Evolutionary conservation across 805 yeast genomes (phyloP).

Genomic region (Candida nitratophila): DNA sequence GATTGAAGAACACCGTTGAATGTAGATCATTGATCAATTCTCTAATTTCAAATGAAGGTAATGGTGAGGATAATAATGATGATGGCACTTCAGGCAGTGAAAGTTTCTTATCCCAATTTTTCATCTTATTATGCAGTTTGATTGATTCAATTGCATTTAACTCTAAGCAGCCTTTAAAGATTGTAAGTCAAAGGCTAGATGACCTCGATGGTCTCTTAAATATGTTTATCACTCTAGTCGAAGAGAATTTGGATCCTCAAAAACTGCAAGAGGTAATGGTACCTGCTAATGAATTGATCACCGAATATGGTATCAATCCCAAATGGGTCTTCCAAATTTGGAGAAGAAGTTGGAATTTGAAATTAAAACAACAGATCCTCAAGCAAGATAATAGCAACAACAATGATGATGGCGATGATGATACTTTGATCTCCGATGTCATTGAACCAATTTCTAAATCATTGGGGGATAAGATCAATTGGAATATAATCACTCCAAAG

Average conservation of each 20-base stretch:
- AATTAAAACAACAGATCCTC: slow-evolving; percentile 12
- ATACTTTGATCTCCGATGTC: slow-evolving; percentile 1
- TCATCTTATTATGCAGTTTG: slow-evolving; percentile 51
- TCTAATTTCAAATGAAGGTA: slow-evolving; percentile 27
- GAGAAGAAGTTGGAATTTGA: slow-evolving; percentile 41
- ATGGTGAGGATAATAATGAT: too few species aligned
- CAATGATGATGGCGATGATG: not conserved
- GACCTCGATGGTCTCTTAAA: slow-evolving; percentile 63
- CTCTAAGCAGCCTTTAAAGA: slow-evolving; percentile 41
- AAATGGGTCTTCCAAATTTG: slow-evolving; percentile 75
- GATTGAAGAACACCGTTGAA: slow-evolving; percentile 40
- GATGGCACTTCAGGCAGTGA: too few species aligned
- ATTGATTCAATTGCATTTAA: slow-evolving; percentile 30
- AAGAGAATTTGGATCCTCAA: slow-evolving; percentile 37
- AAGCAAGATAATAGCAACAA: not conserved
- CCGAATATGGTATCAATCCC: slow-evolving; percentile 38
- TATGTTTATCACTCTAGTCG: slow-evolving; percentile 52
- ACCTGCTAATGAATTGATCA: slow-evolving; percentile 33
- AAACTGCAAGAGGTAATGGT: slow-evolving; percentile 30
- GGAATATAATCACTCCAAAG: slow-evolving; percentile 22
- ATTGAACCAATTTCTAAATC: slow-evolving; percentile 9
- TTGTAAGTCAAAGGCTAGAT: slow-evolving; percentile 65
- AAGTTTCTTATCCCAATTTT: slow-evolving; percentile 48
- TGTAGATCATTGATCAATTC: slow-evolving; percentile 43
- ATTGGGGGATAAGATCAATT: slow-evolving; percentile 10